These are phyloP conservation scores for Tephrocybe sp. DNA, from an alignment of 768 basidiomycete species.

Conservation along the genomic window DNA sequence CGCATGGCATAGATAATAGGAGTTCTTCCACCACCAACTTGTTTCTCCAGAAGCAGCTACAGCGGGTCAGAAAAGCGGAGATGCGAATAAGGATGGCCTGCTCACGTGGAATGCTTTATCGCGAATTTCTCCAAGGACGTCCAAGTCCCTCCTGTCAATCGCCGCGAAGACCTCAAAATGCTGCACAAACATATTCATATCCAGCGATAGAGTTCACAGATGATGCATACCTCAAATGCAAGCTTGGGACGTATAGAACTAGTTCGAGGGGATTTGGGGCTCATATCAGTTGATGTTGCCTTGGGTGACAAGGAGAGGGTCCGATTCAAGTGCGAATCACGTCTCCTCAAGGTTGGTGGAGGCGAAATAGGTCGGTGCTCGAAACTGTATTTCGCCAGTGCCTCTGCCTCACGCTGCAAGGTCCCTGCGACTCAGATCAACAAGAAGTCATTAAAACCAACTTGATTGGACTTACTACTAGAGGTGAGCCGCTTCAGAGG, in stretches of 20 bases:
- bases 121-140: constrained; percentile 79
- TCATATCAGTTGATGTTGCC: constrained; percentile 13
- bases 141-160: constrained; percentile 81
- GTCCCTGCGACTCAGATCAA: constrained; percentile 52
- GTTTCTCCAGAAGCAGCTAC: constrained; percentile 70
- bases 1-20: constrained; percentile 91
- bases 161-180: constrained; percentile 74
- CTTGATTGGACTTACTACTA: constrained; percentile 40
- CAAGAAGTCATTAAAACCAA: constrained; percentile 13
- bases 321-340: constrained; percentile 10
- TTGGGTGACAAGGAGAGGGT: constrained; percentile 21
- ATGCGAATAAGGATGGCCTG: constrained; percentile 16
- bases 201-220: neutral
- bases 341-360: constrained; percentile 15
- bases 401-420: constrained; percentile 69
- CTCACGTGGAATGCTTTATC: constrained; percentile 78
- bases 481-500: constrained; percentile 55
- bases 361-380: constrained; percentile 44
- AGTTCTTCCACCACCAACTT: constrained; percentile 80
- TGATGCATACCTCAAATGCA: constrained; percentile 46
- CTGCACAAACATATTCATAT: constrained; percentile 21
- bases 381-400: constrained; percentile 55
- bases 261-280: constrained; percentile 13
- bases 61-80: neutral
- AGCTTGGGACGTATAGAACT: constrained; percentile 35